phyloP scores from a whole-genome alignment of 345 rosid species.

The Euphorbia tirucalli region DNA sequence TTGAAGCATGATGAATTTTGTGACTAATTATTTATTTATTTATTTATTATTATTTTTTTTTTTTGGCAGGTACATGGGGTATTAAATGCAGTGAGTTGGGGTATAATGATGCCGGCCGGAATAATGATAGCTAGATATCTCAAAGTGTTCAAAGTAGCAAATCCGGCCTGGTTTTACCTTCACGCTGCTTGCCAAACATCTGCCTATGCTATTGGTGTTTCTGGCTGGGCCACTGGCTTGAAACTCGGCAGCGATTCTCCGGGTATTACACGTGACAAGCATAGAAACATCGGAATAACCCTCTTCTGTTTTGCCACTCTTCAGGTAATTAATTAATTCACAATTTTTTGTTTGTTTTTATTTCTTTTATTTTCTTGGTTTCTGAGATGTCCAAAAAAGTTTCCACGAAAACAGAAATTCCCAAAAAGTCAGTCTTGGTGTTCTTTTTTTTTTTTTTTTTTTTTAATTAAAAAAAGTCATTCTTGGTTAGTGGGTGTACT shows the following conservation, averaged over 20 bases:
- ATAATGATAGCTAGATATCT: conserved; percentile 75
- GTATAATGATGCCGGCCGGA: conserved; percentile 71
- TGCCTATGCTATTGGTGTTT: conserved; percentile 68
- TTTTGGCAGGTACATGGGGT: conserved; percentile 71
- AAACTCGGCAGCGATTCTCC: conserved; percentile 63
- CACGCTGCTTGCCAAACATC: conserved; percentile 70
- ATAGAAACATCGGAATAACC: conserved; percentile 68
- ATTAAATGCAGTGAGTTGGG: conserved; percentile 88
- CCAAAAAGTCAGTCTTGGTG: too few relatives aligned
- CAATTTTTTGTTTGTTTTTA: too few relatives aligned
- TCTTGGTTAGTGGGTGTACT: too few relatives aligned
- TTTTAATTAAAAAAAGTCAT: too few relatives aligned
- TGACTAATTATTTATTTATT: background rate
- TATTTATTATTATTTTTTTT: background rate
- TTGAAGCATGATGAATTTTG: background rate
- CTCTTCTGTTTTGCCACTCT: conserved; percentile 72
- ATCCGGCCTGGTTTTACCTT: conserved; percentile 89
- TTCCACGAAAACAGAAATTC: too few relatives aligned
- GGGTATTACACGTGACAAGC: conserved; percentile 35
- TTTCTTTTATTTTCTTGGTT: too few relatives aligned
- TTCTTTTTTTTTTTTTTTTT: too few relatives aligned
- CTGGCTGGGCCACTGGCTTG: conserved; percentile 86
- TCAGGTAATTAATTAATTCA: conserved; percentile 48
- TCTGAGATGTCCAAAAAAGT: too few relatives aligned
- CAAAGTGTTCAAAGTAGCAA: conserved; percentile 68